Conservation (phyloP, 306 rosid genomes). For the Pyrus pyrifolia region DNA sequence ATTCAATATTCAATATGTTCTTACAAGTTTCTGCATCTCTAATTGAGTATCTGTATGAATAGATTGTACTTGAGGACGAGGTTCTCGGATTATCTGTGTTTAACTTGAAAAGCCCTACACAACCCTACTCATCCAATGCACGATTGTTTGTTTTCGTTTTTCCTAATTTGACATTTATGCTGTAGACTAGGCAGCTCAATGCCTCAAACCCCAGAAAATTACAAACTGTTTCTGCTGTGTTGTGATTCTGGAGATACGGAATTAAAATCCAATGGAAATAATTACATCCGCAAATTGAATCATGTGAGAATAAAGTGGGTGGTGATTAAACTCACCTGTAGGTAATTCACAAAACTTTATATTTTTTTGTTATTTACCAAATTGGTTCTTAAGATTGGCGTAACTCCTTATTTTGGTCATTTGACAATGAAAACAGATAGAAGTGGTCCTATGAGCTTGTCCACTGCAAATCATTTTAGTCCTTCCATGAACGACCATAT, state of each 20-base stretch:
- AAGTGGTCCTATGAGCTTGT: no score
- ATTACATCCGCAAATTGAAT: neutral
- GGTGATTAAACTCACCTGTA: no score
- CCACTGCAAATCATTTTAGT: no score
- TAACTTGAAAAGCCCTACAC: neutral
- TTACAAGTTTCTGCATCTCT: neutral
- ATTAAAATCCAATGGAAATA: neutral
- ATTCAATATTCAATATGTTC: neutral
- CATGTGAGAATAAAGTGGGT: neutral
- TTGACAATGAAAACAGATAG: no score
- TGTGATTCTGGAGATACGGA: neutral
- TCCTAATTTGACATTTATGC: neutral
- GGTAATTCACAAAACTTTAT: no score
- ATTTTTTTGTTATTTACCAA: no score
- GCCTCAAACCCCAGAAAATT: neutral
- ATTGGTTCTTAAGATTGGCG: accelerated
- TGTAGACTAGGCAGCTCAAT: no score
- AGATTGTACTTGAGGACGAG: no score
- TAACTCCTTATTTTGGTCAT: no score
- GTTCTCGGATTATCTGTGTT: neutral
- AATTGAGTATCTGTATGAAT: no score
- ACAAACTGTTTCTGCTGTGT: neutral
- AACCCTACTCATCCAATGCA: neutral
- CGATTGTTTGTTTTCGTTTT: neutral
- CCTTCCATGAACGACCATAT: no score